Conservation (phyloP, 2,329 filamentous ascomycete genomes). For the Basipetospora chlamydospora region DNA sequence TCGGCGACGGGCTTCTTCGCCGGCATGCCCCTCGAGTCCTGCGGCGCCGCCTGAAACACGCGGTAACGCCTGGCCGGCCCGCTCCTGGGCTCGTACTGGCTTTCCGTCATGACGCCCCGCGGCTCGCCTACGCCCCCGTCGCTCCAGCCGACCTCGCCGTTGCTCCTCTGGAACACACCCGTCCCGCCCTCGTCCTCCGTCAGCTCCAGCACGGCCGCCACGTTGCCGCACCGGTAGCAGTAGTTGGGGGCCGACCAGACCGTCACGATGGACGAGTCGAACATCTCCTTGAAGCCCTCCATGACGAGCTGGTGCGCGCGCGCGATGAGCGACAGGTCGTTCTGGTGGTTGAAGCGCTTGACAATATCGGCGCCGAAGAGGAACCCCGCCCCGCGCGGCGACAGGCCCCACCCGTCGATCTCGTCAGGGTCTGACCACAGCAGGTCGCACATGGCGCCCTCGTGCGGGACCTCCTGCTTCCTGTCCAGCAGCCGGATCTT, state of each 20-base stretch:
- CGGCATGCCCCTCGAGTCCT: constrained; percentile 93
- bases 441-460: constrained; percentile 94
- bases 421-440: constrained; percentile 99
- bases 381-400: constrained; percentile 90
- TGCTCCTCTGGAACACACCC: constrained; percentile 78
- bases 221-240: constrained; percentile 88
- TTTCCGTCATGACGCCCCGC: constrained; percentile 33
- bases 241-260: constrained; percentile 98
- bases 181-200: constrained; percentile 72
- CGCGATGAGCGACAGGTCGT: constrained; percentile 87
- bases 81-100: constrained; percentile 26
- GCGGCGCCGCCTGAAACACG: constrained; percentile 91
- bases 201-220: constrained; percentile 92
- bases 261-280: constrained; percentile 51
- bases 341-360: constrained; percentile 93
- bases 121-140: constrained; percentile 41
- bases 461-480: constrained; percentile 94
- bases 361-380: constrained; percentile 96
- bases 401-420: constrained; percentile 89
- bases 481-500: constrained; percentile 98
- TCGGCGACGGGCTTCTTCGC: constrained; percentile 97
- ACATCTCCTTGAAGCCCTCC: constrained; percentile 73
- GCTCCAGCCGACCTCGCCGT: constrained; percentile 61
- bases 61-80: constrained; percentile 83
- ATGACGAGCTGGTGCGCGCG: constrained; percentile 97